A percentile compares a stretch with the other conserved stretches of the same genome.
These are phyloP conservation scores for Curvularia hawaiiensis DNA, from an alignment of 2,329 filamentous ascomycete genomes.

Conservation along the genomic window DNA sequence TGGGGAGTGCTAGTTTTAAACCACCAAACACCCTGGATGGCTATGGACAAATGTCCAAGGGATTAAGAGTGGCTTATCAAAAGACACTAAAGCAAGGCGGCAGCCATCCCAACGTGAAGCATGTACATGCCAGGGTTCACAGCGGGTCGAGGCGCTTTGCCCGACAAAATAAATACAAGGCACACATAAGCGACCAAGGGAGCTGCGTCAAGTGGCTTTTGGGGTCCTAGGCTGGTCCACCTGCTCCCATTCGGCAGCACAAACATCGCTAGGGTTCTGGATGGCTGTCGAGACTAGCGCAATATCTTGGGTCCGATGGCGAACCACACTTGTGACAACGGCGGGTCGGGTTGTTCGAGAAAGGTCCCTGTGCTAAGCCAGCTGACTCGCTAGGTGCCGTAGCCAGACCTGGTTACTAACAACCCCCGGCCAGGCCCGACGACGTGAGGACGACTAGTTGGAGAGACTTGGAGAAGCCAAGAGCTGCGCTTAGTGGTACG, in stretches of 20 bases:
- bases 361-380: conserved; percentile 2
- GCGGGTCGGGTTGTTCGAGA: conserved; percentile 5
- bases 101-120: not conserved
- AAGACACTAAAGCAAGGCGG: not conserved
- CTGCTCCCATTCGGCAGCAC: conserved; percentile 1
- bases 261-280: conserved; percentile 5
- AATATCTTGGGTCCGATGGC: conserved; percentile 1
- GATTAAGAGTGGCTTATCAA: conserved; percentile 2
- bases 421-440: not conserved
- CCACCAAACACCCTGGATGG: not conserved
- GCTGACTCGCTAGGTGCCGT: conserved; percentile 8
- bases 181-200: conserved; percentile 3
- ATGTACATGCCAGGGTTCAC: conserved; percentile 9
- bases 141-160: conserved; percentile 3
- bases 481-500: not conserved
- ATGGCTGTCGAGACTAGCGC: conserved; percentile 9
- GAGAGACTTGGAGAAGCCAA: conserved; percentile 1
- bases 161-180: conserved; percentile 7
- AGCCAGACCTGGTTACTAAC: not conserved
- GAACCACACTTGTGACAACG: conserved; percentile 10
- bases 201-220: conserved; percentile 4
- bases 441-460: conserved; percentile 1
- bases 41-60: not conserved
- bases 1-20: conserved; percentile 7
- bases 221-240: not conserved